Percentiles rank a stretch among this genome's conserved stretches.
Evolutionary conservation across 768 basidiomycete species (phyloP).

Genomic region (Leucosporidium creatinivorum): DNA sequence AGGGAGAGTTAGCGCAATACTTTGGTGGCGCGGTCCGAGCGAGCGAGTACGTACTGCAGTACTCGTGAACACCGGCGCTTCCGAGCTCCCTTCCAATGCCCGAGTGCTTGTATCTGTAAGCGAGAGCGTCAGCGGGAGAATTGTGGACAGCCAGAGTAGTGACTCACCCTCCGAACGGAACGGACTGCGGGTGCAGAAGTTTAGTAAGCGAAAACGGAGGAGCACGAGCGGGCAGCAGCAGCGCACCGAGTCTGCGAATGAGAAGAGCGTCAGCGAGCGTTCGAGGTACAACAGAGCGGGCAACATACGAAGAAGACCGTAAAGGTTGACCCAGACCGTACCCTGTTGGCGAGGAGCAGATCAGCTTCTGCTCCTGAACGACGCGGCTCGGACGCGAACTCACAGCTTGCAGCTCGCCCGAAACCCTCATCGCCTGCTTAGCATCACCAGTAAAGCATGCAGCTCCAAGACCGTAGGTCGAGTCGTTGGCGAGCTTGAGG

Average conservation of each 20-base stretch:
- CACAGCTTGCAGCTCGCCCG: slow-evolving; percentile 71
- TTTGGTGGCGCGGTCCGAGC: too few species aligned
- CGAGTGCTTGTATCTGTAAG: slow-evolving; percentile 90
- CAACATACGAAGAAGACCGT: slow-evolving; percentile 48
- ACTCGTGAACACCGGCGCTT: slow-evolving; percentile 36
- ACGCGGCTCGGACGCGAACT: slow-evolving; percentile 55
- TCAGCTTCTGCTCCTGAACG: not conserved
- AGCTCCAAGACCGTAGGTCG: slow-evolving; percentile 85
- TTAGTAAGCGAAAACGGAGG: too few species aligned
- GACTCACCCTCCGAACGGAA: not conserved
- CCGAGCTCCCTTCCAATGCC: slow-evolving; percentile 83
- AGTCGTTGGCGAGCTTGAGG: slow-evolving; percentile 73
- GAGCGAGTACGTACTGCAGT: not conserved
- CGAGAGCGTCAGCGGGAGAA: slow-evolving; percentile 74
- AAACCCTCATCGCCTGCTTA: slow-evolving; percentile 80
- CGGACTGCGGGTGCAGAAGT: not conserved
- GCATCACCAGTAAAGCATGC: slow-evolving; percentile 80
- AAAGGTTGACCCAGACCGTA: slow-evolving; percentile 81
- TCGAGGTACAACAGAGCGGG: slow-evolving; percentile 61
- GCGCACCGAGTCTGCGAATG: not conserved
- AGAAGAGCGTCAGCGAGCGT: not conserved
- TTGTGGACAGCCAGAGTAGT: not conserved
- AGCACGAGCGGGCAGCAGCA: too few species aligned
- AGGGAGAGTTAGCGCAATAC: not conserved
- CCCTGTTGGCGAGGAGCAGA: not conserved